Base-by-base conservation (phyloP, 192 early-diverging fungal genomes). In the Spinellus fusiger region DNA sequence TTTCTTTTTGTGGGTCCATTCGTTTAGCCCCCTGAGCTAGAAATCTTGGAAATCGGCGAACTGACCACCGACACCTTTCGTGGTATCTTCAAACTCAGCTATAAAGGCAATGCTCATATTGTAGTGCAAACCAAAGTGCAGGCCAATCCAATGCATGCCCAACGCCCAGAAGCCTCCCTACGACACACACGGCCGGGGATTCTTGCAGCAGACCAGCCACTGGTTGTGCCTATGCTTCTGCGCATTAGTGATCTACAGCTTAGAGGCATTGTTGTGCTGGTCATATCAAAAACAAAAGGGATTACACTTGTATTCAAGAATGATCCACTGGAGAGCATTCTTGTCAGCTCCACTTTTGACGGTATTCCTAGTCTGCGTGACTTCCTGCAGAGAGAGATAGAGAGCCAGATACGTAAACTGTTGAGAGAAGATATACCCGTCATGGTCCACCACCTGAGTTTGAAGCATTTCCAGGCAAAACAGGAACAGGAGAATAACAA, bases 301-400 rank as follows among this genome's bases (percentile, higher is more conserved):
- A 87, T 98, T 25, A 98, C 96, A 0, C 79, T 99, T 48, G 94
- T 93, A 16, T 98, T 99, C 66, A 95, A 97, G 65, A 98, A 93
- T 66, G 96, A 98, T 63, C 96, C 97, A 10, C 69, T 99, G 25
- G 95, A 98, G 46, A 88, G 85, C 0, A 89, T 99, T 9, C 82
- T 90, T 53, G 93, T 99, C 37, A 90, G 88, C 58, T 96, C 93
- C n/a, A 96, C 97, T 1, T 99, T 99, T 70, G 97, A 99, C 62
- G 85, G 87, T 64, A 85, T 98, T 32, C 85, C 91, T 18, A 89
- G 84, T 33, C 90, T 99, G 38, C 81, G 91, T 44, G 69, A 85
- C 3, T 91, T 96, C 73, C 68, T 99, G 38, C 95, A 97, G 76
- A 68, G 76, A 8, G 87, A 93, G 58, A 99, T 99, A 48, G 94